Conservation (phyloP, 2,329 filamentous ascomycete genomes). For the Clathrospora elynae region DNA sequence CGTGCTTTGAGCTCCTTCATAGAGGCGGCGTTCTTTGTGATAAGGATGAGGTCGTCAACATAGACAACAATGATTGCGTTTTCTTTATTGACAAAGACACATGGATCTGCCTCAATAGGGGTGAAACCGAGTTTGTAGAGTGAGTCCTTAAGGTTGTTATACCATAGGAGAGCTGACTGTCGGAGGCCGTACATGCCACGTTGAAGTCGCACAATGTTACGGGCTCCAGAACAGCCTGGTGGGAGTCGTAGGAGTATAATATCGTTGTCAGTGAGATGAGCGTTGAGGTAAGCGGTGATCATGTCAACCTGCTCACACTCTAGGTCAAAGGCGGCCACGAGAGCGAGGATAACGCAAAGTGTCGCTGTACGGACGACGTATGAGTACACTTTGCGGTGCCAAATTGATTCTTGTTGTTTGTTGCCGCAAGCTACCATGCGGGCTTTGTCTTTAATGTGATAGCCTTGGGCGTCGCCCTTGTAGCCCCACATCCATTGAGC, state of each 20-base stretch:
- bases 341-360: not conserved
- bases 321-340: not conserved
- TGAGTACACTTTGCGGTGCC: not conserved
- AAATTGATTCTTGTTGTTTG: not conserved
- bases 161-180: not conserved
- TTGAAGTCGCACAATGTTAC: not conserved
- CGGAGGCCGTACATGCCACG: not conserved
- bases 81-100: not conserved
- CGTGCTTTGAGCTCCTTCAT: not conserved
- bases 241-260: not conserved
- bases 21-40: not conserved
- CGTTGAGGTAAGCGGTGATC: not conserved
- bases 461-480: not conserved
- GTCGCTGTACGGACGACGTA: not conserved
- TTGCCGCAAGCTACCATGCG: not conserved
- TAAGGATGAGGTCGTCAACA: not conserved
- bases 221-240: not conserved
- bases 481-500: not conserved
- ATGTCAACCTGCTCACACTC: constrained; percentile 1
- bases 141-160: not conserved
- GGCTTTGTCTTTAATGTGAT: not conserved
- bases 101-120: not conserved
- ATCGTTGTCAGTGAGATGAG: not conserved
- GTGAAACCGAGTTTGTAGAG: not conserved
- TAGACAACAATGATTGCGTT: not conserved